phyloP scores from a whole-genome alignment of 2,329 filamentous ascomycete genomes.

The Phoma sp. region DNA sequence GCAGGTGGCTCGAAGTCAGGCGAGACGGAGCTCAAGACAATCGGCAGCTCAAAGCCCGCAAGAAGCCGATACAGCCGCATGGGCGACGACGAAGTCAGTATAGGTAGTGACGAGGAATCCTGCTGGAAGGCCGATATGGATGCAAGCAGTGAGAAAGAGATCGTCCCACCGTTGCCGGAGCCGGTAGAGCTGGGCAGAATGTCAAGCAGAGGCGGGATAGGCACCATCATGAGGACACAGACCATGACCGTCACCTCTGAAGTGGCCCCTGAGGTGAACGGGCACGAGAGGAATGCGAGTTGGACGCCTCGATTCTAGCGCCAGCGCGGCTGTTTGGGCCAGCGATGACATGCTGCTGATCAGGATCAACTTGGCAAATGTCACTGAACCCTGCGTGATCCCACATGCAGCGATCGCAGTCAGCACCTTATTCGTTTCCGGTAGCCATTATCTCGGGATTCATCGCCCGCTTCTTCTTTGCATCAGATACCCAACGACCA shows the following conservation, averaged over 20 bases:
- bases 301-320: conserved; percentile 1
- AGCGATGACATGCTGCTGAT: neutral
- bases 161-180: neutral
- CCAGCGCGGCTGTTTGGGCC: neutral
- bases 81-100: conserved; percentile 14
- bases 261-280: neutral
- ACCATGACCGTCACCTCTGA: conserved; percentile 7
- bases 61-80: conserved; percentile 11
- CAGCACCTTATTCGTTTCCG: conserved; percentile 2
- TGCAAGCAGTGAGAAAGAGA: neutral
- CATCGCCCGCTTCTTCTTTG: neutral
- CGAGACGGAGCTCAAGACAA: conserved; percentile 14
- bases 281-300: neutral
- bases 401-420: neutral
- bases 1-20: neutral
- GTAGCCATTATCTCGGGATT: neutral
- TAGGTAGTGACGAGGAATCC: conserved; percentile 18
- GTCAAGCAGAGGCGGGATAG: neutral
- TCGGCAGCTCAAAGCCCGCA: conserved; percentile 3
- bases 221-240: conserved; percentile 4
- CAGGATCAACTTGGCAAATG: neutral
- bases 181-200: neutral
- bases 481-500: neutral
- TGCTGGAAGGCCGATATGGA: neutral
- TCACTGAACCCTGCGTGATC: neutral